Percentiles rank a stretch among this genome's conserved stretches.
Evolutionary conservation across 2,329 filamentous ascomycete genomes (phyloP).

Genomic region (Blastomyces parvus): DNA sequence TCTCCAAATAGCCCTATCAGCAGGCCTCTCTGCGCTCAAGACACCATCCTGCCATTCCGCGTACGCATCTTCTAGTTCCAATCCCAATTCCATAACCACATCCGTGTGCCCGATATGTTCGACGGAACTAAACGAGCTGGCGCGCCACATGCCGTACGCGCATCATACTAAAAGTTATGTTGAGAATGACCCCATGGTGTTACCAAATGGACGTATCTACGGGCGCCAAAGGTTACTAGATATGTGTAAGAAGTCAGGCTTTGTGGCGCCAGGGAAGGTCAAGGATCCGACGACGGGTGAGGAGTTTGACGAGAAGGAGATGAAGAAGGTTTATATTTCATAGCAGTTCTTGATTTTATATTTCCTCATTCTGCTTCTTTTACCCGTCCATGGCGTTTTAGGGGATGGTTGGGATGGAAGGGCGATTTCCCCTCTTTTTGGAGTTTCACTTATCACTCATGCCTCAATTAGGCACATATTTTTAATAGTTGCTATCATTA

Average conservation of each 20-base stretch:
- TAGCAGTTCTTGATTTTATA: constrained; percentile 28
- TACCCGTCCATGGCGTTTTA: not conserved
- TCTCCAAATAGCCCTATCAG: constrained; percentile 80
- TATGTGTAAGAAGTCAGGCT: constrained; percentile 68
- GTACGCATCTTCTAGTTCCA: constrained; percentile 47
- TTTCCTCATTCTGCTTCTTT: not conserved
- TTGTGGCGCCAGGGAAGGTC: constrained; percentile 52
- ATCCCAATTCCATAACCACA: constrained; percentile 48
- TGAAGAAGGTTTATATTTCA: constrained; percentile 88
- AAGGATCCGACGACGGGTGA: constrained; percentile 72
- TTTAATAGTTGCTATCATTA: not conserved
- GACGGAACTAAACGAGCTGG: constrained; percentile 86
- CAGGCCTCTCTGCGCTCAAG: constrained; percentile 88
- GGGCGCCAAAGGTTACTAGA: constrained; percentile 63
- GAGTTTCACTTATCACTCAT: not conserved
- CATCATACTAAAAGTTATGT: constrained; percentile 92
- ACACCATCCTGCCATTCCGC: constrained; percentile 82
- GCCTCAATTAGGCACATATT: not conserved
- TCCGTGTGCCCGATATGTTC: constrained; percentile 92
- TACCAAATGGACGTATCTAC: constrained; percentile 83
- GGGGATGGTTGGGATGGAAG: not conserved
- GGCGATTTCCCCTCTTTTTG: not conserved
- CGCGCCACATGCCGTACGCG: constrained; percentile 80
- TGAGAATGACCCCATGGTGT: constrained; percentile 71
- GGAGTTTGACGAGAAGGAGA: constrained; percentile 49